These are phyloP conservation scores for Cucurbita pepo DNA, from an alignment of 306 rosid genomes.

Conservation along the genomic window DNA sequence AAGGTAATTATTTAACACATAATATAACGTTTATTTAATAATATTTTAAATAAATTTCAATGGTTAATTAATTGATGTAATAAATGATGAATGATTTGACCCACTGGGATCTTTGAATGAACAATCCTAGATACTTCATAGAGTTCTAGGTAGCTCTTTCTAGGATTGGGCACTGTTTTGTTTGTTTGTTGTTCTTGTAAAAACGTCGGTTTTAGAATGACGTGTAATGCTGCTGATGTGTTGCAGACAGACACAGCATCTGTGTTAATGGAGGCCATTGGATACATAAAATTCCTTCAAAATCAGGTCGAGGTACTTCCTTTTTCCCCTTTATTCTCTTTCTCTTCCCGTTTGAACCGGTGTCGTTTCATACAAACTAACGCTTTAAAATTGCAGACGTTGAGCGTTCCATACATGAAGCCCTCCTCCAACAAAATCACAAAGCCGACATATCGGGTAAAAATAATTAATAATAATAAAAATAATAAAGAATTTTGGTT, in stretches of 20 bases:
- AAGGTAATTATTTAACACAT: slow-evolving; percentile 27
- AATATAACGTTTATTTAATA: too few relatives aligned
- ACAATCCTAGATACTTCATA: background rate
- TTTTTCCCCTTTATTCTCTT: background rate
- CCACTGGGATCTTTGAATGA: background rate
- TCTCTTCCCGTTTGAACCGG: background rate
- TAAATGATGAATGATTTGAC: background rate
- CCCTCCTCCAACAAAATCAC: slow-evolving; percentile 28
- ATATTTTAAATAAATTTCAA: too few relatives aligned
- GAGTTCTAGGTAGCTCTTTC: background rate
- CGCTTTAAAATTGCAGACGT: slow-evolving; percentile 33
- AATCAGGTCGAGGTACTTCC: slow-evolving; percentile 75
- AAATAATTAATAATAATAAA: background rate
- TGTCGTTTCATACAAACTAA: background rate
- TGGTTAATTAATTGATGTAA: too few relatives aligned
- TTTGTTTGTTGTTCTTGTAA: background rate
- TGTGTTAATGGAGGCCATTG: slow-evolving; percentile 50
- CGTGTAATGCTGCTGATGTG: background rate
- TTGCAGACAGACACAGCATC: slow-evolving; percentile 32
- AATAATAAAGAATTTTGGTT: background rate
- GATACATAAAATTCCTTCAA: slow-evolving; percentile 65
- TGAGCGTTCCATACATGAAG: slow-evolving; percentile 89
- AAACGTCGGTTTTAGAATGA: background rate
- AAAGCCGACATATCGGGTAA: slow-evolving; percentile 45
- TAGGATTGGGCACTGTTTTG: background rate